Base-by-base conservation (phyloP, 2,329 filamentous ascomycete species). In the Colletotrichum liriopes region DNA sequence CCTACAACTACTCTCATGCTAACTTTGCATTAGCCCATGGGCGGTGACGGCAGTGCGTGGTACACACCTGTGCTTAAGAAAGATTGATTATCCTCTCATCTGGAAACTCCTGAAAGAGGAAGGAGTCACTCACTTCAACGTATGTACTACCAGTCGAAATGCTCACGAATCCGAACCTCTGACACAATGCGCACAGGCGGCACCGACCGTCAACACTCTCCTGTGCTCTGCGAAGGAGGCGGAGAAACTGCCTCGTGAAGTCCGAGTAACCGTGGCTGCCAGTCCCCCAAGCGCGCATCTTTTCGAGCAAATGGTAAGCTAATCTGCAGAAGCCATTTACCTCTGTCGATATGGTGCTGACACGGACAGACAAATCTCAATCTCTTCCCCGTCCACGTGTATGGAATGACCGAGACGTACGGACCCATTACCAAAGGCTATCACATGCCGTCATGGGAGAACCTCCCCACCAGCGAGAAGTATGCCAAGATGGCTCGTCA, bases 361-460 rank as follows among this genome's bases (percentile, higher is more conserved):
- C 65, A 65, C 45, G 60, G 8, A 32, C 29, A 85, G 83, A 81
- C 79, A 1, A 81, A 84, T 5, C 85, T 98, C 9, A 99, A 99
- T 79, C 88, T 99, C 9, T 88, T 92, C 29, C 96, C 96, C 0
- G 94, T 98, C 0, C 96, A 99, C 80, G 95, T 97, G 9, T 99
- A 99, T 80, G 96, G 96, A 49, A 82, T 93, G 83, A 93, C 91
- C 1, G 89, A 98, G 84, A 98, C 96, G 0, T 98, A 98, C 78
- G 96, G 96, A 0, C 96, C 96, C 12, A 96, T 98, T 72, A 98
- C 95, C 1, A 98, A 97, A 81, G 94, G 95, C 12, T 99, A 99
- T 78, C 87, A 93, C 67, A 89, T 98, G 83, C 94, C 95, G 0
- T 86, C 89, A 39, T 99, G 96, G 96, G 91, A 96, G n/a, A 78